Evolutionary conservation across 2,329 filamentous ascomycete species (phyloP).

Genomic region (Aspergillus pseudoterreus): DNA sequence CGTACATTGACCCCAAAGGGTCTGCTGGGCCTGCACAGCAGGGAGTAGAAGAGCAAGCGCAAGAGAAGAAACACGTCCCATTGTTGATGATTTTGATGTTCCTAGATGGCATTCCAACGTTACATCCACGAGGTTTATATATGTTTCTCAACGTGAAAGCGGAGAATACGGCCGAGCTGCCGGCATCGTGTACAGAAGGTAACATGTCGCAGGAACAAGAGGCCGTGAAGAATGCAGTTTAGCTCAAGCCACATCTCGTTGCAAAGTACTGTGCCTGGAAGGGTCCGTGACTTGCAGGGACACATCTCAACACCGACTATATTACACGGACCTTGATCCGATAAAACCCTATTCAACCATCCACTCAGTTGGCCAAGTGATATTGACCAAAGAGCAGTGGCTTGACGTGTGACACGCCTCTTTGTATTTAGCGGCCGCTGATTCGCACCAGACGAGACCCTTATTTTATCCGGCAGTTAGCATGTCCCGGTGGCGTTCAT

Average conservation of each 20-base stretch:
- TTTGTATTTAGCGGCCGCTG: background rate
- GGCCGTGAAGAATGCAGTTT: background rate
- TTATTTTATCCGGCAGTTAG: background rate
- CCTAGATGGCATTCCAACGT: background rate
- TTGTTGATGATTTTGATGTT: background rate
- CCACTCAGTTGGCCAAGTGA: background rate
- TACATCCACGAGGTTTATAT: background rate
- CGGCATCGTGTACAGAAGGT: background rate
- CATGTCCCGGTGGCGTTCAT: background rate
- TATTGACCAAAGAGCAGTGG: background rate
- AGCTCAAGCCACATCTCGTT: background rate
- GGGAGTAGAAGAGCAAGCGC: background rate
- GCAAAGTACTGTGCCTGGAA: background rate
- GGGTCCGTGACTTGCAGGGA: background rate
- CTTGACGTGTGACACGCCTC: background rate
- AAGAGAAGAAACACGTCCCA: background rate
- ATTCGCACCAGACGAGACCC: background rate
- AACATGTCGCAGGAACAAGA: background rate
- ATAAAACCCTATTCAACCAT: background rate
- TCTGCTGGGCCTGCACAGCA: slow-evolving; percentile 2
- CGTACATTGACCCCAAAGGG: slow-evolving; percentile 3
- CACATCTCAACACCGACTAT: background rate
- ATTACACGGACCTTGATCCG: background rate
- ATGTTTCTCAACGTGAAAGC: background rate
- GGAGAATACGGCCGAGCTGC: background rate